These are phyloP conservation scores for Talaromyces piceae DNA, from an alignment of 2,329 filamentous ascomycete genomes.

Conservation along the genomic window DNA sequence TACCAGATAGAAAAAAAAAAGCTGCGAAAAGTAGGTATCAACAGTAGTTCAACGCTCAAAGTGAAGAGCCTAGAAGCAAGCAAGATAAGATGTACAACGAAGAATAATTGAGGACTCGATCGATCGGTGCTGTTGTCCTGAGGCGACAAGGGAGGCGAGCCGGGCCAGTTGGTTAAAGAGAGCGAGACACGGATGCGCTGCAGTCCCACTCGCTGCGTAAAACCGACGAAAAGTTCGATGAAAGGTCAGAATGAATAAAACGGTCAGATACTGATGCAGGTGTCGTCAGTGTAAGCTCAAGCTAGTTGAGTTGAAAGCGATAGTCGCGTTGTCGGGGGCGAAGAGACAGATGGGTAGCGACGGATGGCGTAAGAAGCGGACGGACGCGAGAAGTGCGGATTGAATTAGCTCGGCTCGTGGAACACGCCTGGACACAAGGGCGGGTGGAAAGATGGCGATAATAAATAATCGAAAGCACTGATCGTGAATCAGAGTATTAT, in stretches of 20 bases:
- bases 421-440: neutral
- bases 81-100: constrained; percentile 15
- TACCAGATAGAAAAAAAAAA: neutral
- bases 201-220: constrained; percentile 22
- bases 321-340: neutral
- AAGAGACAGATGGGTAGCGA: neutral
- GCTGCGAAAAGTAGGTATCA: constrained; percentile 3
- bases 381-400: neutral
- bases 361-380: constrained; percentile 3
- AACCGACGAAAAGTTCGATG: constrained; percentile 17
- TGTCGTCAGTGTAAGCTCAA: neutral
- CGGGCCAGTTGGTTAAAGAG: neutral
- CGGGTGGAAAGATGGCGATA: neutral
- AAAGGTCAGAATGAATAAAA: constrained; percentile 12
- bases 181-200: constrained; percentile 25
- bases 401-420: neutral
- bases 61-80: neutral
- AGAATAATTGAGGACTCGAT: neutral
- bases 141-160: neutral
- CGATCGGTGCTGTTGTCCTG: constrained; percentile 11
- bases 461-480: neutral
- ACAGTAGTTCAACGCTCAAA: neutral
- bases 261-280: neutral
- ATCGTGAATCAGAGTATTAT: constrained; percentile 7
- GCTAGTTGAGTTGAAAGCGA: neutral